Conservation (phyloP, 2,329 filamentous ascomycete genomes). For the Fusarium dlaminii region DNA sequence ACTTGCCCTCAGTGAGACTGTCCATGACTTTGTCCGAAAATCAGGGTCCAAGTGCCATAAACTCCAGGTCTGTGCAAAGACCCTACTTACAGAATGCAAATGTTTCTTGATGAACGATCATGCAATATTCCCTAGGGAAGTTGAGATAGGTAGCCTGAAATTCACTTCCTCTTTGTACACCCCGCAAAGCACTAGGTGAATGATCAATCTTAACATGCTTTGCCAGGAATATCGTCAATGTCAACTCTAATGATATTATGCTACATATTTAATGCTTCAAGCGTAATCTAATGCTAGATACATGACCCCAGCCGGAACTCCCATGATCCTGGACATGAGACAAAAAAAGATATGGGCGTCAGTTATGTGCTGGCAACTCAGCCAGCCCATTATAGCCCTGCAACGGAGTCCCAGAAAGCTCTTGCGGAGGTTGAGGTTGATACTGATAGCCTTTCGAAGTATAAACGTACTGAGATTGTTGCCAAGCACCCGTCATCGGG, state of each 20-base stretch:
- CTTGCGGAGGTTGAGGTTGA: slow-evolving; percentile 3
- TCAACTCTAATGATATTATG: background rate
- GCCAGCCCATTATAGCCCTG: slow-evolving; percentile 11
- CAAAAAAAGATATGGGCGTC: background rate
- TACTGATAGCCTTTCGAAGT: background rate
- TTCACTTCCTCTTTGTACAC: background rate
- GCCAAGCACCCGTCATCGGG: slow-evolving; percentile 1
- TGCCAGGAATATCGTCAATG: too few relatives aligned
- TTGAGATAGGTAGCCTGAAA: background rate
- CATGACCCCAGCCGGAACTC: background rate
- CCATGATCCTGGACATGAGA: background rate
- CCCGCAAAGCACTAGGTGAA: background rate
- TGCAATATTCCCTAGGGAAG: background rate
- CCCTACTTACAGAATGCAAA: background rate
- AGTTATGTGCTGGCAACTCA: slow-evolving; percentile 26
- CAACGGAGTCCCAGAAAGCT: slow-evolving; percentile 10
- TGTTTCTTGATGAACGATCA: background rate
- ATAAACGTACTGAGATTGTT: slow-evolving; percentile 3
- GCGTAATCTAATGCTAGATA: background rate
- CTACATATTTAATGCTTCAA: background rate
- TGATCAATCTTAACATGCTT: background rate
- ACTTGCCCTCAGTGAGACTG: background rate
- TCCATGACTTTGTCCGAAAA: background rate
- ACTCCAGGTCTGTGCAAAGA: background rate
- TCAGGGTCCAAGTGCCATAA: background rate